phyloP scores from a whole-genome alignment of 2,329 filamentous ascomycete genomes.

The Cladosporium halotolerans region DNA sequence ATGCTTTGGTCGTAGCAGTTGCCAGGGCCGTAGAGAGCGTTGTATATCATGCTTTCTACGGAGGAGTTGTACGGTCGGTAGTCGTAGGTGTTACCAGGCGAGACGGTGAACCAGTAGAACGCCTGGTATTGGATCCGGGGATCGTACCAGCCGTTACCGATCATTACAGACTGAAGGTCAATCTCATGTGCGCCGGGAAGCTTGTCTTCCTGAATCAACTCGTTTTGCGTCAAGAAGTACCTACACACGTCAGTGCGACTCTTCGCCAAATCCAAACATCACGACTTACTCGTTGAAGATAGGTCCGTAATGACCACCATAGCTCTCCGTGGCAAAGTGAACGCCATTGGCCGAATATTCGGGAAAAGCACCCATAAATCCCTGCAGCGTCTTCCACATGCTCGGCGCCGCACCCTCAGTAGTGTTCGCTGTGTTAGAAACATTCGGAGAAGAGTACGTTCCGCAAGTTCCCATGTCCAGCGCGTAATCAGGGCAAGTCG shows the following conservation, averaged over 20 bases:
- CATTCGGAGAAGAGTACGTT: conserved; percentile 50
- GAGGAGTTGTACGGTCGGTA: conserved; percentile 47
- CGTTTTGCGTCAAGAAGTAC: conserved; percentile 30
- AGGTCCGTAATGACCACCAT: conserved; percentile 13
- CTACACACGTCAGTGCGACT: neutral
- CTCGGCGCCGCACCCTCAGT: conserved; percentile 50
- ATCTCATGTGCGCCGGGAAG: conserved; percentile 29
- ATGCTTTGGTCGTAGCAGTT: conserved; percentile 55
- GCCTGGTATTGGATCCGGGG: conserved; percentile 51
- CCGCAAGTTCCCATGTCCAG: conserved; percentile 38
- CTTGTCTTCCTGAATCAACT: conserved; percentile 17
- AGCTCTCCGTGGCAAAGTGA: conserved; percentile 29
- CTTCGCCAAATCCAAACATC: neutral
- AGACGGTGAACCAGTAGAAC: conserved; percentile 54
- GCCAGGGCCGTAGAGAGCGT: conserved; percentile 54
- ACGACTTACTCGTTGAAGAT: conserved; percentile 12
- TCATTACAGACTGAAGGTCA: conserved; percentile 27
- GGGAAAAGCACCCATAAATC: conserved; percentile 57
- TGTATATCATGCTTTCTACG: conserved; percentile 48
- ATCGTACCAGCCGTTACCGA: conserved; percentile 54
- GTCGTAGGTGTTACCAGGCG: conserved; percentile 53
- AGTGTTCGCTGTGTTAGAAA: conserved; percentile 46
- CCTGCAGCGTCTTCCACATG: conserved; percentile 57
- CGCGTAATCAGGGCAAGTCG: conserved; percentile 19
- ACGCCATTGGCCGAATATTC: conserved; percentile 28